Conservation (phyloP, 2,329 filamentous ascomycete genomes). For the Penicillium hordei region DNA sequence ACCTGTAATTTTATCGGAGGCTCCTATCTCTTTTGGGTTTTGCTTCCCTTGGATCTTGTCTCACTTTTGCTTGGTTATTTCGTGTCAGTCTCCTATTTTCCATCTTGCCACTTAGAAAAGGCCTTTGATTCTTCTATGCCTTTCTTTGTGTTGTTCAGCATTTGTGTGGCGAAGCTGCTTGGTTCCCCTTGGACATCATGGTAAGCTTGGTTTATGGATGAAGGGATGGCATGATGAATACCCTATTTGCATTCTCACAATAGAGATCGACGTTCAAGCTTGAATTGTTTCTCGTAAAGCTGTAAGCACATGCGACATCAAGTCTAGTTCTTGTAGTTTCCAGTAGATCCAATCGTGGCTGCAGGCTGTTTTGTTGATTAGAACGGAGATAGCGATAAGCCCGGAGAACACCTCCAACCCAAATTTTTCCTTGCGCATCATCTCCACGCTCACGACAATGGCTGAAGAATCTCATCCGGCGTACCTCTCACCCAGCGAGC, state of each 20-base stretch:
- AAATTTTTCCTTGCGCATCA: constrained; percentile 17
- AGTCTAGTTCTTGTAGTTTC: background rate
- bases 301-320: background rate
- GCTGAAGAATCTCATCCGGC: constrained; percentile 49
- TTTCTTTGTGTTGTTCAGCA: constrained; percentile 12
- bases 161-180: constrained; percentile 6
- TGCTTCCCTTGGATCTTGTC: constrained; percentile 9
- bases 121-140: constrained; percentile 7
- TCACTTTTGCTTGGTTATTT: constrained; percentile 18
- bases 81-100: background rate
- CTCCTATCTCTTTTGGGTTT: constrained; percentile 1
- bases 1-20: constrained; percentile 39
- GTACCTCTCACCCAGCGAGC: constrained; percentile 71
- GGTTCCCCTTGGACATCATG: constrained; percentile 3
- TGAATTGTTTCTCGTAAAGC: background rate
- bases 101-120: constrained; percentile 13
- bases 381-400: constrained; percentile 13
- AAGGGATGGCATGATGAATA: constrained; percentile 21
- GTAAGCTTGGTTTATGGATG: constrained; percentile 8
- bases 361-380: background rate
- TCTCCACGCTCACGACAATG: constrained; percentile 17
- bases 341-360: background rate
- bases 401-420: constrained; percentile 6
- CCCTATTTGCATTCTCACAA: constrained; percentile 22
- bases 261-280: constrained; percentile 21